Conservation (phyloP, 1,139 yeast genomes). For the Saccharomycopsis hybrid region DNA sequence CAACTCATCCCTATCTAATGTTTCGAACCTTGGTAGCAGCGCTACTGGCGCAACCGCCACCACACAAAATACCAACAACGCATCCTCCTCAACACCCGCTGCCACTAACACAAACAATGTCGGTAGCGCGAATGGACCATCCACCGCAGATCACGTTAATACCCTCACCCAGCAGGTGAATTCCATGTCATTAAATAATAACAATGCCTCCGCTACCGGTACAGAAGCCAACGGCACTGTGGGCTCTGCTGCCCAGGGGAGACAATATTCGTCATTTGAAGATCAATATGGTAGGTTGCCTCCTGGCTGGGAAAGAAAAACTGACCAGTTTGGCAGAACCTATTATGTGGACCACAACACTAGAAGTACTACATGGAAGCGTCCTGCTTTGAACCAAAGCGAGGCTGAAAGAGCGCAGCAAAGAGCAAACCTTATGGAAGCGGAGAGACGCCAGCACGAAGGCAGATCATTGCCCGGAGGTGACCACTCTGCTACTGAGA, state of each 20-base stretch:
- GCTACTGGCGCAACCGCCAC: constrained; percentile 25
- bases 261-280: constrained; percentile 87
- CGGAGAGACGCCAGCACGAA: constrained; percentile 86
- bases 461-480: constrained; percentile 87
- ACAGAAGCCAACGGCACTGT: constrained; percentile 25
- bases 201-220: constrained; percentile 18
- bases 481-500: constrained; percentile 26
- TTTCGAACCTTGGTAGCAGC: too few relatives aligned
- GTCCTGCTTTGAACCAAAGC: constrained; percentile 74
- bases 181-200: too few relatives aligned
- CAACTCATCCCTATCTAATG: too few relatives aligned
- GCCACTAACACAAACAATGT: constrained; percentile 14
- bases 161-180: constrained; percentile 16
- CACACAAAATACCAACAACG: constrained; percentile 21
- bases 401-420: constrained; percentile 61
- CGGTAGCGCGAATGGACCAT: constrained; percentile 16
- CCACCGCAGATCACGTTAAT: constrained; percentile 19
- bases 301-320: constrained; percentile 98
- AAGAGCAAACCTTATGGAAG: constrained; percentile 54
- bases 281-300: constrained; percentile 96
- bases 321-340: constrained; percentile 95
- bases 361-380: constrained; percentile 96
- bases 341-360: constrained; percentile 97
- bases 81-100: neutral
- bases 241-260: constrained; percentile 29